Evolutionary conservation across 768 basidiomycete species (phyloP), one percentile per base, ranked within the genome.

Genomic region (Termitomyces sp.): DNA sequence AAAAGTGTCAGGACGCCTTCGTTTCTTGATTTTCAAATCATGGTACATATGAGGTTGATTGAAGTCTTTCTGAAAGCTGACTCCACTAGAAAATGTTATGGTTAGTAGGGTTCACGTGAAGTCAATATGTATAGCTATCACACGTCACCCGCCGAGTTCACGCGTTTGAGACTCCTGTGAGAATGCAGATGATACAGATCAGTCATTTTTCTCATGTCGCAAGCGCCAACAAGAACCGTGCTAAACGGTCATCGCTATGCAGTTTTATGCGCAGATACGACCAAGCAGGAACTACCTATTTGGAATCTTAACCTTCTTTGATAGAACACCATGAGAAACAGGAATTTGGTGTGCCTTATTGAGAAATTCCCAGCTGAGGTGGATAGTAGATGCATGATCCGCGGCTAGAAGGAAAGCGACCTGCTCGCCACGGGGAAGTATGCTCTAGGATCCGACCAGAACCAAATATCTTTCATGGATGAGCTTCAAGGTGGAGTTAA

Each of bases 381-480:
- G 41, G 47, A 41, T 35, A 16, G 30, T 50, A 28, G 47, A 48
- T 28, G 20, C 52, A 41, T 53, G 38, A 10, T 50, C 58, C 62
- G 58, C 58, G 58, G 62, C 47, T 8, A 63, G 58, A 59, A 56
- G 56, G 16, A 50, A 36, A 26, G 13, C 23, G 26, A 30, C 9
- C 41, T 40, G 50, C 18, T 18, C 33, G 50, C 40, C 26, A 61
- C 33, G 28, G 32, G 38, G 40, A 38, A 36, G 35, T 51, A 28
- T 52, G 43, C 26, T 20, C 38, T 12, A 23, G 23, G 35, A 32
- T 61, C 23, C 9, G n/a, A 8, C 41, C 41, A 43, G n/a, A 36
- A 48, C 26, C 43, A 35, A 18, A 20, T 6, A 43, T 32, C 26
- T 18, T 43, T 28, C 40, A 54, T 41, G 41, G 46, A 57, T 56